These are phyloP conservation scores for Cordia subcordata DNA, from an alignment of 257 asterid species.

Conservation along the genomic window DNA sequence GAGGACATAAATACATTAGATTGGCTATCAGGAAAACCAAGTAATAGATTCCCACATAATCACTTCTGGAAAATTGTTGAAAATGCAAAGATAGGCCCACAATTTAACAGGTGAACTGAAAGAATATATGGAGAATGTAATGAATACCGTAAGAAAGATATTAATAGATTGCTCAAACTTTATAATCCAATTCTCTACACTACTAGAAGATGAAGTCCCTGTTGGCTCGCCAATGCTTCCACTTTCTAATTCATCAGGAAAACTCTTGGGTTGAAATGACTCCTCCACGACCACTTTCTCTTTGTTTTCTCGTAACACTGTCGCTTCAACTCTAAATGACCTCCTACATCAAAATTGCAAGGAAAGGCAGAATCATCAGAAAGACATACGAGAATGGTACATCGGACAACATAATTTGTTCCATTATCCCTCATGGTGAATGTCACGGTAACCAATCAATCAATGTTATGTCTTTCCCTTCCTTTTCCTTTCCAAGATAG, in stretches of 20 bases:
- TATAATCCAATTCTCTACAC: conserved; percentile 55
- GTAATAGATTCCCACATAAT: not conserved
- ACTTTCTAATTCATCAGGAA: conserved; percentile 46
- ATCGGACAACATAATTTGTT: not conserved
- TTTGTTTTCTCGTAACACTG: conserved; percentile 67
- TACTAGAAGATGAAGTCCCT: conserved; percentile 41
- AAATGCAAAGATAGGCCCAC: no score
- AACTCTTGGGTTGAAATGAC: conserved; percentile 53
- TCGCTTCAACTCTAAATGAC: conserved; percentile 49
- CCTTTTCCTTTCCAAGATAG: not conserved
- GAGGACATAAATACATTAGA: no score
- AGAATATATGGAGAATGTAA: not conserved
- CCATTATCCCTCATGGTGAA: not conserved
- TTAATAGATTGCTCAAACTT: conserved; percentile 89
- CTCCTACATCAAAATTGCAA: conserved; percentile 26
- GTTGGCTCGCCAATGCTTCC: conserved; percentile 35
- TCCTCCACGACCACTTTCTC: conserved; percentile 67
- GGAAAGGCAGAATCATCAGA: conserved; percentile 7
- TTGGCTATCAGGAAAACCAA: not conserved
- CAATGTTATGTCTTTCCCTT: not conserved
- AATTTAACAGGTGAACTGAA: not conserved
- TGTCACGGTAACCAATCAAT: not conserved
- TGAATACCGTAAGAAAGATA: conserved; percentile 69
- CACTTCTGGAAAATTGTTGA: no score
- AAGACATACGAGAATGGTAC: not conserved